Percentiles rank a stretch among this genome's conserved stretches.
These are phyloP conservation scores for Penicillium psychrosexuale DNA, from an alignment of 2,329 filamentous ascomycete genomes.

Conservation along the genomic window DNA sequence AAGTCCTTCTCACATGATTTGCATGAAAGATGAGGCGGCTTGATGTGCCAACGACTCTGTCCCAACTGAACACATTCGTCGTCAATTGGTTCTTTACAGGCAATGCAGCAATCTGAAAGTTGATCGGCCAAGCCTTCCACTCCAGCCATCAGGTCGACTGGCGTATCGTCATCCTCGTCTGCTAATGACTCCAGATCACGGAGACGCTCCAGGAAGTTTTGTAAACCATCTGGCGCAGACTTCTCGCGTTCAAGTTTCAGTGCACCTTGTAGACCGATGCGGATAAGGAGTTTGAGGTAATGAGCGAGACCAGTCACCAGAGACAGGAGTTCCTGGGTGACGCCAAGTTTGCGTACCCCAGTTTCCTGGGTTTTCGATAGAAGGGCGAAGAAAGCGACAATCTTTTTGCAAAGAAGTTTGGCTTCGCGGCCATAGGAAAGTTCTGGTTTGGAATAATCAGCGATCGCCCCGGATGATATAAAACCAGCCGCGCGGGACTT, in stretches of 20 bases:
- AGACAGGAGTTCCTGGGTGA: constrained; percentile 97
- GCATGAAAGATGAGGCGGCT: constrained; percentile 65
- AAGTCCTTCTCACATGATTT: constrained; percentile 71
- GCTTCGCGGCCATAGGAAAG: constrained; percentile 91
- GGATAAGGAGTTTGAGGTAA: constrained; percentile 94
- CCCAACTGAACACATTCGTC: constrained; percentile 80
- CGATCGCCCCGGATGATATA: constrained; percentile 21
- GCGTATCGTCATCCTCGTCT: constrained; percentile 60
- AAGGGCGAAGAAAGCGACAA: constrained; percentile 94
- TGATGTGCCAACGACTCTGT: constrained; percentile 77
- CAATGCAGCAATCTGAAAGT: constrained; percentile 77
- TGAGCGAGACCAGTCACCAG: constrained; percentile 94
- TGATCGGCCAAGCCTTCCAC: constrained; percentile 67
- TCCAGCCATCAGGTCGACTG: constrained; percentile 63
- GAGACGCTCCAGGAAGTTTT: constrained; percentile 79
- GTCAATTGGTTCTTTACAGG: constrained; percentile 84
- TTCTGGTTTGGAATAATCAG: constrained; percentile 49
- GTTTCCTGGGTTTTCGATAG: constrained; percentile 92
- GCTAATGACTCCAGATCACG: constrained; percentile 76
- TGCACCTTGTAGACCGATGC: constrained; percentile 92
- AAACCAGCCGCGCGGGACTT: constrained; percentile 29
- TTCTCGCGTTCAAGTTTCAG: constrained; percentile 87
- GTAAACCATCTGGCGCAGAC: constrained; percentile 68
- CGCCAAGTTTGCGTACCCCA: constrained; percentile 83
- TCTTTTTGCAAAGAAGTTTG: constrained; percentile 99